phyloP scores from a whole-genome alignment of 805 yeast species.

The Wickerhamiella occidentalis region DNA sequence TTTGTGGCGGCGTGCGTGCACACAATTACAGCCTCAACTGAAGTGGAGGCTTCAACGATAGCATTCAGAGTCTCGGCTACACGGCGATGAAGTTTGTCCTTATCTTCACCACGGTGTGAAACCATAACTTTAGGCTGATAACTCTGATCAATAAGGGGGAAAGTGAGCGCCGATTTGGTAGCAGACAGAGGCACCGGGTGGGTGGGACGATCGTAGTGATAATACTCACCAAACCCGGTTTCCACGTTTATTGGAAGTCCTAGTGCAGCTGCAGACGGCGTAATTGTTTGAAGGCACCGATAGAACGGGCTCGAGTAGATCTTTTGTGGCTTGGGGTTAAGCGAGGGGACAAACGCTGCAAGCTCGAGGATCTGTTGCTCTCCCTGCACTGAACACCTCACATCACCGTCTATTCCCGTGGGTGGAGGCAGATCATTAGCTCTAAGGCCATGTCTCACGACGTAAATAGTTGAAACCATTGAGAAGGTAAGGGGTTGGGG shows the following conservation, averaged over 20 bases:
- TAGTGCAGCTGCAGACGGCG: conserved; percentile 51
- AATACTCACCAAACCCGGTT: conserved; percentile 89
- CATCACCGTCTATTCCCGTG: conserved; percentile 84
- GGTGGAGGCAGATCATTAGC: conserved; percentile 60
- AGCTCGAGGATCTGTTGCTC: conserved; percentile 75
- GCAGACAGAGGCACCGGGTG: conserved; percentile 38
- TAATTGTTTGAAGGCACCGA: conserved; percentile 73
- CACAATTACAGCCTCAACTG: conserved; percentile 49
- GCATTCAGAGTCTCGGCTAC: conserved; percentile 41
- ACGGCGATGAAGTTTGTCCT: conserved; percentile 54
- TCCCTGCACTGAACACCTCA: conserved; percentile 79
- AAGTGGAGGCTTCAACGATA: conserved; percentile 44
- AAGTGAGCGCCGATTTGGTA: conserved; percentile 36
- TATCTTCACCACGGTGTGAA: conserved; percentile 58
- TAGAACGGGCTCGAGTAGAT: conserved; percentile 77
- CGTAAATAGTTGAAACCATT: conserved; percentile 24
- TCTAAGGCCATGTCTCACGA: conserved; percentile 61
- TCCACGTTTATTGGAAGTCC: conserved; percentile 55
- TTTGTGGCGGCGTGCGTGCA: conserved; percentile 91
- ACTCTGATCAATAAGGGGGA: conserved; percentile 35
- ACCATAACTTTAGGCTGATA: conserved; percentile 53
- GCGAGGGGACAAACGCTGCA: conserved; percentile 43
- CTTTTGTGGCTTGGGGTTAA: conserved; percentile 50
- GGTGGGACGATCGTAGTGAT: conserved; percentile 50
- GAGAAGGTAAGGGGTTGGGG: neutral